Base-by-base conservation (phyloP, 257 asterid species). In the Solanum commersonii region DNA sequence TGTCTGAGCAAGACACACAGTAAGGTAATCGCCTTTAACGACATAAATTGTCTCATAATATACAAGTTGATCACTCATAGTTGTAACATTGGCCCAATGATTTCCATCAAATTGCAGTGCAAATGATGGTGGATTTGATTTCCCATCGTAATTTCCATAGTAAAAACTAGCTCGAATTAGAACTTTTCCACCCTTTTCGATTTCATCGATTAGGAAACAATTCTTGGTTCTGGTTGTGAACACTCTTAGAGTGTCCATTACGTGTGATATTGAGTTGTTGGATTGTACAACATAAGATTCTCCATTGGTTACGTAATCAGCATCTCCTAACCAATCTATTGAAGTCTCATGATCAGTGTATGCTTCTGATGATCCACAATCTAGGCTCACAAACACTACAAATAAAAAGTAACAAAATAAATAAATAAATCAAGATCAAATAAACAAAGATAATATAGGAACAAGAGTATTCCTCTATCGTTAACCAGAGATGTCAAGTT, bases 71-170 rank as follows among this genome's bases (percentile, higher is more conserved):
- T 87, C 86, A 3, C 13, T 68, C 74, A 76, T 70, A 4, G 94
- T 91, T 56, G 79, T 83, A 2, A 95, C 96, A 0, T 72, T 86
- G 14, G 63, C 68, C 98, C 98, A 95, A 16, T 38, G 8, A 60
- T 94, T 92, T 74, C 96, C 98, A 33, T 94, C 98, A 18, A 91
- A 93, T 16, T 78, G 91, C 34, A 95, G 95, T 44, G 92, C 90
- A 27, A 95, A 95, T 3, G 88, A 71, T 0, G 98, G 98, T 38
- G 98, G 96, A 42, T 91, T 59, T 1, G 93, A 90, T 86, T 87
- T 93, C 5, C 84, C 77, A 63, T 94, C 98, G 33, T 95, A 94
- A 79, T 95, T 94, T 23, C 98, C 98, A 25, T 95, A 95, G 90
- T 89, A 67, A 89, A 95, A 95, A 85, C 91, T 87, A 8, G 95